phyloP scores from a whole-genome alignment of 2,329 filamentous ascomycete species.

The Taxawa tesnikishii region DNA sequence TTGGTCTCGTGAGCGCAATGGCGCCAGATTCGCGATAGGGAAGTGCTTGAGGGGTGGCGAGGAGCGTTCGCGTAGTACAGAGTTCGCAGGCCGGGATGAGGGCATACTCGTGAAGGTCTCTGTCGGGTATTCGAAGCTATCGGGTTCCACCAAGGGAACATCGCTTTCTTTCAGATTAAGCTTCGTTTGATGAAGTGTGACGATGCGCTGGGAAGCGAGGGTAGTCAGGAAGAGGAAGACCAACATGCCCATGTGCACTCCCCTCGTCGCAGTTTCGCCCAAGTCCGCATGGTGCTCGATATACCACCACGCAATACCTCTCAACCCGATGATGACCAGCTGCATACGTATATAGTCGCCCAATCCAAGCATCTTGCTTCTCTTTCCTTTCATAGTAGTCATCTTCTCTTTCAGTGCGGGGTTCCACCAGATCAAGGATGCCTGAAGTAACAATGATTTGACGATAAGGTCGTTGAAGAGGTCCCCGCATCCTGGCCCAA shows the following conservation, averaged over 20 bases:
- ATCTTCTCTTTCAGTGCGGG: conserved; percentile 17
- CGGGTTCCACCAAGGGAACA: conserved; percentile 7
- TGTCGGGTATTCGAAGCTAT: conserved; percentile 21
- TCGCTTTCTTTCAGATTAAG: conserved; percentile 6
- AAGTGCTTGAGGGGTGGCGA: conserved; percentile 18
- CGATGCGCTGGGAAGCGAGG: conserved; percentile 6
- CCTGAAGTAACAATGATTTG: conserved; percentile 11
- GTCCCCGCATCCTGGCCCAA: conserved; percentile 12
- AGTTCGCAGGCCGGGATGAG: conserved; percentile 1
- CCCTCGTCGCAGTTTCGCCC: conserved; percentile 15
- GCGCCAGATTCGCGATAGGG: conserved; percentile 20
- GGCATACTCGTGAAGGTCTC: conserved; percentile 19
- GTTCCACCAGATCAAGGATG: conserved; percentile 19
- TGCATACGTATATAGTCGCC: conserved; percentile 40
- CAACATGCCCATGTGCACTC: conserved; percentile 44
- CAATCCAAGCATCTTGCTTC: not conserved
- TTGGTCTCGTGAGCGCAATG: conserved; percentile 9
- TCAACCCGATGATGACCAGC: conserved; percentile 42
- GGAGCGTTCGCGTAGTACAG: conserved; percentile 1
- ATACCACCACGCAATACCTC: conserved; percentile 29
- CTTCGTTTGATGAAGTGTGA: conserved; percentile 4
- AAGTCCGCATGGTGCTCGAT: conserved; percentile 12
- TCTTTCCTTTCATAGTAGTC: not conserved
- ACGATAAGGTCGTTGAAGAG: conserved; percentile 13
- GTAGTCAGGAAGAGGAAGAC: conserved; percentile 33